Evolutionary conservation across 1,139 yeast species (phyloP), one percentile per base, ranked within the genome.

Genomic region (Debaryomyces nepalensis): DNA sequence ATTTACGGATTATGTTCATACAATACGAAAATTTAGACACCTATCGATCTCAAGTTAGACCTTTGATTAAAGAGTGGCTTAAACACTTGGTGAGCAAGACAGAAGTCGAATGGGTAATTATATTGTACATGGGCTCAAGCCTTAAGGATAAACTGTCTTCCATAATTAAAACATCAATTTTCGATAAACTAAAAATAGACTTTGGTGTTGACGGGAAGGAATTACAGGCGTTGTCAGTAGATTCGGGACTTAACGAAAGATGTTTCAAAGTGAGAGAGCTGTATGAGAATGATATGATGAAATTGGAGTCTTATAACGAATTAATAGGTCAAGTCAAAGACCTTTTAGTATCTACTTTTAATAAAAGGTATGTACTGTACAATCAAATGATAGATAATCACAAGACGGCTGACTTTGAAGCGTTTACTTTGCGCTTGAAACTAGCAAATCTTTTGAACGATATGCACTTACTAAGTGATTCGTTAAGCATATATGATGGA

Each of bases 31-130:
- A 77, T 33, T 63, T 82, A 29, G 98, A 91, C 12, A 79, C 79
- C 2, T 93, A 93, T 61, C 73, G 95, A 50, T 66, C 84, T 1
- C 87, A 84, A 52, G 90, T 85, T 0, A 75, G 99, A 37, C 95
- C 95, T 1, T 70, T 89, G 53, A 79, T 91, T 22, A 74, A 77
- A 41, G 95, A 87, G 55, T 93, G 99, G 99, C 68, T 87, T 26
- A 70, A 72, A 39, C 65, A 74, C 12, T 64, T 75, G 39, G 78
- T 84, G 7, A 36, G 67, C 58, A 42, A 63, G 55, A 33, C 62
- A 55, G 32, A 65, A 69, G 46, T 82, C 7, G 87, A 84, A 45
- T 86, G 93, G 87, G 68, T 80, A 50, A 73, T 89, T 12, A 64
- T 88, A 0, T 72, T 81, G 43, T 81, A 76, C 53, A 60, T 74